Conservation (phyloP, 345 rosid genomes). For the Pseudoturritis turrita region DNA sequence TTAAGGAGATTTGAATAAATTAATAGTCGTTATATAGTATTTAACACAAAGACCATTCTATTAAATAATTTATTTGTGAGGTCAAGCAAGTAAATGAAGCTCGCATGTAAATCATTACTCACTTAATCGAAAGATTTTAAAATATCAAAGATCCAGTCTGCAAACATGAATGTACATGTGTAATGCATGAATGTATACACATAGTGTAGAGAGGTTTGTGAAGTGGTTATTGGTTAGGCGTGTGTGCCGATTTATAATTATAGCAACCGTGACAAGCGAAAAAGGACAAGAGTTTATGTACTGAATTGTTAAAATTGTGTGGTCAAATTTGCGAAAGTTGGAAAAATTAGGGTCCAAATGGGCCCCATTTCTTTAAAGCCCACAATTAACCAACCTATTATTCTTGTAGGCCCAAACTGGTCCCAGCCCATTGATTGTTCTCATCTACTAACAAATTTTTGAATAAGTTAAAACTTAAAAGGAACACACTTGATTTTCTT, state of each 20-base stretch:
- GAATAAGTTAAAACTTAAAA: background rate
- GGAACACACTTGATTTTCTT: background rate
- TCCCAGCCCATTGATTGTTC: conserved; percentile 28
- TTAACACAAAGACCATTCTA: background rate
- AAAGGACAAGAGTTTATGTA: background rate
- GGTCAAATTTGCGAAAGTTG: conserved; percentile 9
- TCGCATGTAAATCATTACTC: background rate
- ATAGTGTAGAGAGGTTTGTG: conserved; percentile 4
- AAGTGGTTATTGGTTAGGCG: conserved; percentile 7
- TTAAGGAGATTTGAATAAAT: background rate
- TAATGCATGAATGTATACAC: background rate
- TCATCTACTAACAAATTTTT: conserved; percentile 20
- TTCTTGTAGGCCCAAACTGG: conserved; percentile 22
- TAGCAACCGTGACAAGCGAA: conserved; percentile 9
- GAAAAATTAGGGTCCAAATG: background rate
- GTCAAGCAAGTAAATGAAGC: background rate
- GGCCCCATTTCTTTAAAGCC: conserved; percentile 22
- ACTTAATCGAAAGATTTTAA: background rate
- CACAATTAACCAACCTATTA: conserved; percentile 5
- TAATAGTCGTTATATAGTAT: background rate
- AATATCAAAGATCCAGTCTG: background rate
- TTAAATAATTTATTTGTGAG: background rate
- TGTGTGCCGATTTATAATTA: background rate
- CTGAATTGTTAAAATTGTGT: conserved; percentile 2
- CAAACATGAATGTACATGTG: conserved; percentile 1